Evolutionary conservation across 257 asterid species (phyloP), one percentile per base, ranked within the genome.

Genomic region (Jaltomata sinuosa): DNA sequence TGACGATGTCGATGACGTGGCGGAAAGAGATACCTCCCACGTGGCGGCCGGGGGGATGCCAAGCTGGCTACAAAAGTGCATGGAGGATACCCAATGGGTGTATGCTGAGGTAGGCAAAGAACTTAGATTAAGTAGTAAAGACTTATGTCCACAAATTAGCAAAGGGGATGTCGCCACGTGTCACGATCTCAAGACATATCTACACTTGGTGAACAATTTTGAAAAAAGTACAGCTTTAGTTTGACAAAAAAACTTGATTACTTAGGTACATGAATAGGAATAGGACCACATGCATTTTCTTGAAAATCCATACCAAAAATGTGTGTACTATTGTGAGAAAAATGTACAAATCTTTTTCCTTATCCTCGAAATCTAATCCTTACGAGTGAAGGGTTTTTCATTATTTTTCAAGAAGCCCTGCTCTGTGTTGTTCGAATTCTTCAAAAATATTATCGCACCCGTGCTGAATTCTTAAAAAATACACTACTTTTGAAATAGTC

Each of bases 51-150:
- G 57, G 34, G 86, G 89, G 19, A 3, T 89, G 85, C 31, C 93
- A 5, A 87, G 85, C 1, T 94, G 98, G 99, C 69, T 93, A 11
- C 93, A 90, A 38, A 88, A 47, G 65, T 83, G 91, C 27, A 87
- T 91, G 83, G 93, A 92, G 80, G 92, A 92, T 2, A 91, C 97
- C 57, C 98, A 87, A 50, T 94, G 95, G 97, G 94, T 89, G 21
- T 96, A 96, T 27, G 98, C 99, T 16, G 97, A 95, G 89, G 85
- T 97, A 1, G 99, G 99, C 31, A 88, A 90, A 34, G 98, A 97
- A 89, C 89, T 97, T 0, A 86, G 94, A 78, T 47, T 96, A 11
- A 93, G 96, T 81, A 93, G 97, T 82, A 88, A 65, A 16, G 94
- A 91, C 64, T 59, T 94, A 15, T 55, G 5, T 93, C 77, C 97